Conservation (phyloP, 73 alveolate genomes). For the Paramecium caudatum region DNA sequence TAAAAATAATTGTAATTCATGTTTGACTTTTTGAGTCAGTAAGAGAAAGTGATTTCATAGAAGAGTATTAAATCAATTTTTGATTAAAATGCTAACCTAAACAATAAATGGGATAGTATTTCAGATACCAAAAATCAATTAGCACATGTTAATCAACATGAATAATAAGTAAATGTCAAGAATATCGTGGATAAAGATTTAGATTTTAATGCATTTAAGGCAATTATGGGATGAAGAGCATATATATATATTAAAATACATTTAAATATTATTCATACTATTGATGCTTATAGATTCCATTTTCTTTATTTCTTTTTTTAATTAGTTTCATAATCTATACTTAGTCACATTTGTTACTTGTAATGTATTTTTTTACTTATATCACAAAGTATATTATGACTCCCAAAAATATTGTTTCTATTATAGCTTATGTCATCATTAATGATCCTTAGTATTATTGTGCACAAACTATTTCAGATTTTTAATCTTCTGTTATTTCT, state of each 20-base stretch:
- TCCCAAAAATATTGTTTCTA: slow-evolving; percentile 57
- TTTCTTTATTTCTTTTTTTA: slow-evolving; percentile 33
- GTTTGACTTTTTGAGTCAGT: slow-evolving; percentile 48
- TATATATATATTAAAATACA: slow-evolving; percentile 14
- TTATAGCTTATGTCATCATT: slow-evolving; percentile 61
- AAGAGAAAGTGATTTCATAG: not conserved
- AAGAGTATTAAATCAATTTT: not conserved
- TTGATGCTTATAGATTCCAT: slow-evolving; percentile 57
- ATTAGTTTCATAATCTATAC: slow-evolving; percentile 27
- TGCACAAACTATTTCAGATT: slow-evolving; percentile 14
- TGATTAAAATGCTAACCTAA: slow-evolving; percentile 35
- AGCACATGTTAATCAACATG: not conserved
- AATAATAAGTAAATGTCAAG: slow-evolving; percentile 41
- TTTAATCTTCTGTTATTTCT: slow-evolving; percentile 3
- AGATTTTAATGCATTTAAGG: not conserved
- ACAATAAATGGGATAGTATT: slow-evolving; percentile 41
- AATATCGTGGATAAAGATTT: slow-evolving; percentile 56
- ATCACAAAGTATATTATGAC: slow-evolving; percentile 25
- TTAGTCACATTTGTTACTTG: not conserved
- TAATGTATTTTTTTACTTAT: not conserved
- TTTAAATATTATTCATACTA: slow-evolving; percentile 19
- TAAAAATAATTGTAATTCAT: slow-evolving; percentile 17
- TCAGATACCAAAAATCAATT: not conserved
- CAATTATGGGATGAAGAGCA: slow-evolving; percentile 19
- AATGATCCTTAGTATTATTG: slow-evolving; percentile 2